Evolutionary conservation across 1,284 basidiomycete genomes (phyloP).

Genomic region (Cryptococcus sp.): DNA sequence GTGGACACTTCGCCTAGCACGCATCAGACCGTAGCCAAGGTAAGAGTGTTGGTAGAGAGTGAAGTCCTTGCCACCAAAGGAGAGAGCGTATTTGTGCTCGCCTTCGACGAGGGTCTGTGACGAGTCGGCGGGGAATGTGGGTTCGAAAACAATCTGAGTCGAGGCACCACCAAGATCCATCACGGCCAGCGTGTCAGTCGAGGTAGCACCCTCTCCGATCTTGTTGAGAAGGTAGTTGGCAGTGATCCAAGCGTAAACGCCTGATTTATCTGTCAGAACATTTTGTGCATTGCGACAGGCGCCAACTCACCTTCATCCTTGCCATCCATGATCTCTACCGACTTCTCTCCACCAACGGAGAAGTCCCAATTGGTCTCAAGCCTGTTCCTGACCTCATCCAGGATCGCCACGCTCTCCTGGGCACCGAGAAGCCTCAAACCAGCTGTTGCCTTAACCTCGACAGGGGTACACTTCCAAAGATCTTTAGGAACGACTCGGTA

Average conservation of each 20-base stretch:
- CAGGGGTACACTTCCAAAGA: conserved; percentile 74
- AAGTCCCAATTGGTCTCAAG: conserved; percentile 74
- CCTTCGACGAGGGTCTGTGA: conserved; percentile 69
- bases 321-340: conserved; percentile 91
- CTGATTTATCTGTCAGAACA: conserved; percentile 19
- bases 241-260: conserved; percentile 96
- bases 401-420: conserved; percentile 69
- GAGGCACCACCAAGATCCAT: conserved; percentile 96
- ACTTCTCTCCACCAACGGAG: conserved; percentile 61
- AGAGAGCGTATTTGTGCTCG: conserved; percentile 89
- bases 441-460: conserved; percentile 94
- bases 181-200: conserved; percentile 76
- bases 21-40: conserved; percentile 94
- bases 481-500: conserved; percentile 70
- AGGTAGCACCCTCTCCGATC: conserved; percentile 61
- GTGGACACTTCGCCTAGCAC: conserved; percentile 81
- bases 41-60: conserved; percentile 93
- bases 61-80: conserved; percentile 69
- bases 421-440: conserved; percentile 78
- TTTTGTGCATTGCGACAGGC: neutral
- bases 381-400: conserved; percentile 70
- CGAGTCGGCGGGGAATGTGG: conserved; percentile 60
- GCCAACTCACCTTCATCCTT: conserved; percentile 73
- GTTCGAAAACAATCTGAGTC: conserved; percentile 98
- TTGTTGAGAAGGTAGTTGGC: conserved; percentile 87